Conservation (phyloP, 192 early-diverging fungal species). For the Coemansia javaensis region DNA sequence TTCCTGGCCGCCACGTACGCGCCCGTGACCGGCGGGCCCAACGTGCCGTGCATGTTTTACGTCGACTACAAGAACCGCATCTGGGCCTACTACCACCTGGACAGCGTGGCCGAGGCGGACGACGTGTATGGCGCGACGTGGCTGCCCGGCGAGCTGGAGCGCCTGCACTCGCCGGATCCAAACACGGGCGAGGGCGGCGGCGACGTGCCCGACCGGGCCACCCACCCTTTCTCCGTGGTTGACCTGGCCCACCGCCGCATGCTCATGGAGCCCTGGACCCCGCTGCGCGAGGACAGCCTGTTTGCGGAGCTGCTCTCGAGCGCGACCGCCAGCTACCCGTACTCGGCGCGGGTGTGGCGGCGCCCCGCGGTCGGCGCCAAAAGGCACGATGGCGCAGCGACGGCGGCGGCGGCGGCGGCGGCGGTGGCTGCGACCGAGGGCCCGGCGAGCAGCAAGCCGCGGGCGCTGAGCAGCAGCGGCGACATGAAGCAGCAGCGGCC, state of each 20-base stretch:
- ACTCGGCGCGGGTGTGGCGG: slow-evolving; percentile 33
- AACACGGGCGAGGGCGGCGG: slow-evolving; percentile 10
- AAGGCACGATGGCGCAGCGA: not conserved
- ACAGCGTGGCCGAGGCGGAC: slow-evolving; percentile 48
- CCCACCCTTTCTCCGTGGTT: slow-evolving; percentile 43
- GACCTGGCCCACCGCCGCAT: slow-evolving; percentile 47
- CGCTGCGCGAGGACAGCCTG: slow-evolving; percentile 17
- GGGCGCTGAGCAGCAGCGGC: not conserved
- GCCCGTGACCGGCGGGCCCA: slow-evolving; percentile 46
- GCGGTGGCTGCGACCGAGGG: too few species aligned
- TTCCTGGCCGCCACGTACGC: slow-evolving; percentile 48
- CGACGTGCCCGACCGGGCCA: slow-evolving; percentile 28
- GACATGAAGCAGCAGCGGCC: not conserved
- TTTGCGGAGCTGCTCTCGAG: slow-evolving; percentile 12
- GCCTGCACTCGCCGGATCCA: slow-evolving; percentile 13
- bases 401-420: too few species aligned
- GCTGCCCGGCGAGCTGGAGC: slow-evolving; percentile 28
- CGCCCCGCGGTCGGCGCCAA: slow-evolving; percentile 1
- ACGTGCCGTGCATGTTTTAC: slow-evolving; percentile 51
- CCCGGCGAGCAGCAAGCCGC: not conserved
- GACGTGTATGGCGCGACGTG: slow-evolving; percentile 50
- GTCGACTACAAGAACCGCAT: slow-evolving; percentile 52
- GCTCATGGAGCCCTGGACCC: slow-evolving; percentile 44
- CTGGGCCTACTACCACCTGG: slow-evolving; percentile 50
- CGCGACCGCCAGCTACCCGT: slow-evolving; percentile 23